Conservation (phyloP, 192 early-diverging fungal genomes). For the Coemansia sp. region DNA sequence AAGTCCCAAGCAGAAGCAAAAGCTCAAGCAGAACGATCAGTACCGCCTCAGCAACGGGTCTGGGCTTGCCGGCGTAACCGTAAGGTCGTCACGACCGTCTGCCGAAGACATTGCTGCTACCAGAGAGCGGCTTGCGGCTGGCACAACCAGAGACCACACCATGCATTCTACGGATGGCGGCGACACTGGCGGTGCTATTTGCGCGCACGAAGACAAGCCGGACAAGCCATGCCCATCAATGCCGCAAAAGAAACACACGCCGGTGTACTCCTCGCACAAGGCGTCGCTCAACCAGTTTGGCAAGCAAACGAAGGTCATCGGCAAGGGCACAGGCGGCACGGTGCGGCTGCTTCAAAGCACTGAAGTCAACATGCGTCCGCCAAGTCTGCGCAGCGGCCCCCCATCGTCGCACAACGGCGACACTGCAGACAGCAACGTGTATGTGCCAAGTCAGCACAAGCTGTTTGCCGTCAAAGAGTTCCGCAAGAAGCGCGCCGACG, state of each 20-base stretch:
- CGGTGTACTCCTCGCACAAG: constrained; percentile 51
- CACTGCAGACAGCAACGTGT: constrained; percentile 12
- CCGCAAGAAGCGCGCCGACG: constrained; percentile 62
- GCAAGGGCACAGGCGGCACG: constrained; percentile 69
- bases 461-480: constrained; percentile 81
- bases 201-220: not conserved
- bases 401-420: constrained; percentile 45
- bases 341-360: constrained; percentile 65
- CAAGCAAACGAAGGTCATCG: constrained; percentile 62
- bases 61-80: constrained; percentile 26
- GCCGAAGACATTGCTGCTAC: constrained; percentile 23
- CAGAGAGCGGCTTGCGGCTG: constrained; percentile 37
- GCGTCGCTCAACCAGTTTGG: constrained; percentile 60
- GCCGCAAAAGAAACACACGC: constrained; percentile 33
- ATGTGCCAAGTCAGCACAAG: constrained; percentile 58
- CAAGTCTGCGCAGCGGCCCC: constrained; percentile 50
- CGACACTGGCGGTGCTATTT: not conserved
- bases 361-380: constrained; percentile 30
- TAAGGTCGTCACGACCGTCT: constrained; percentile 20
- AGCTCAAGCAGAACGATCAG: not conserved
- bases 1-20: not conserved
- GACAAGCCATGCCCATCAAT: constrained; percentile 7
- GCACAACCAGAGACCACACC: constrained; percentile 30
- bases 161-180: constrained; percentile 11
- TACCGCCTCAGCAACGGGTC: constrained; percentile 13